Conservation (phyloP, 2,329 filamentous ascomycete species). For the Aureobasidium sp. region DNA sequence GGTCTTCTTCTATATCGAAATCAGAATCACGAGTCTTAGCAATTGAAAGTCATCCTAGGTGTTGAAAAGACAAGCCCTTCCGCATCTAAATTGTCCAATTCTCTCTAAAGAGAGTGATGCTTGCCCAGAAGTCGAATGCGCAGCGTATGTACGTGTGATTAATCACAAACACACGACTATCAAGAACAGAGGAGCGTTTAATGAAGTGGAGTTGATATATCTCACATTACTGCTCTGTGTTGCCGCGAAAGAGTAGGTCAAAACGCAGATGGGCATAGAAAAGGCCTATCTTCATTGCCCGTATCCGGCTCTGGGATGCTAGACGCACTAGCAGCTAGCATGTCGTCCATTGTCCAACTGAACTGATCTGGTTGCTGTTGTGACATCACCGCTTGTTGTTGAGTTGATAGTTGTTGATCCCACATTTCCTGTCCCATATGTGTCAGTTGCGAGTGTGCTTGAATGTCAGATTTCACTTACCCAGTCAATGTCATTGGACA, state of each 20-base stretch:
- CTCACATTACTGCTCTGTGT: not conserved
- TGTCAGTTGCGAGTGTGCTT: not conserved
- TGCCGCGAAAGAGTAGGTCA: not conserved
- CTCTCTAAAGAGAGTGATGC: too few relatives aligned
- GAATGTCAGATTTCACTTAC: conserved; percentile 15
- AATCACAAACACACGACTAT: too few relatives aligned
- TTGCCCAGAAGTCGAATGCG: too few relatives aligned
- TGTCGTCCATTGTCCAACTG: not conserved
- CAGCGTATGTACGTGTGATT: too few relatives aligned
- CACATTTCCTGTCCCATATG: not conserved
- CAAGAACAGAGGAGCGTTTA: too few relatives aligned
- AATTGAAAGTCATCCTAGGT: too few relatives aligned
- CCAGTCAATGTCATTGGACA: conserved; percentile 26
- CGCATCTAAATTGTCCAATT: too few relatives aligned
- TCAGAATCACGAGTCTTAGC: too few relatives aligned
- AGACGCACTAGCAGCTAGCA: not conserved
- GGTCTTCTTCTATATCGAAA: too few relatives aligned
- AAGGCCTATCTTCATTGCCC: not conserved
- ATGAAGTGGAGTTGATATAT: not conserved
- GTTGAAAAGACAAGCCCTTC: too few relatives aligned
- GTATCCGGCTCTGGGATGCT: not conserved
- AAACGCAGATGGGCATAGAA: not conserved
- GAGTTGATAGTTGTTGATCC: not conserved
- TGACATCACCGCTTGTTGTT: not conserved
- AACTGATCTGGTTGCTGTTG: conserved; percentile 4